These are phyloP conservation scores for Citrus hindsii DNA, from an alignment of 345 rosid genomes.

Conservation along the genomic window DNA sequence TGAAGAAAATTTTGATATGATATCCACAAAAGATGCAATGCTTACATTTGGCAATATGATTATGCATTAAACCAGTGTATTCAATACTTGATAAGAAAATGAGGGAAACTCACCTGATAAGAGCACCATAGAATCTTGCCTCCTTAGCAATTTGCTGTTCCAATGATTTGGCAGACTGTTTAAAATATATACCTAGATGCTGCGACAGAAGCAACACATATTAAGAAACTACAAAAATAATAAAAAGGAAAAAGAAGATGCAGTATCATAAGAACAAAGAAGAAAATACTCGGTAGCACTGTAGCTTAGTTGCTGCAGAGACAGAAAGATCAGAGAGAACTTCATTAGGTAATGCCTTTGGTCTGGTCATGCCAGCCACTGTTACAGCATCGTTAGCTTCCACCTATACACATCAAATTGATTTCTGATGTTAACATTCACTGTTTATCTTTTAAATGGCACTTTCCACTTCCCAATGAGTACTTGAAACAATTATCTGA, in stretches of 20 bases:
- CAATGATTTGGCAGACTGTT: slow-evolving; percentile 85
- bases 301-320: slow-evolving; percentile 87
- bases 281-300: slow-evolving; percentile 66
- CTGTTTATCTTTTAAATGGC: background rate
- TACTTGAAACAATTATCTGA: background rate
- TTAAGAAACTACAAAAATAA: slow-evolving; percentile 6
- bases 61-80: background rate
- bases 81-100: background rate
- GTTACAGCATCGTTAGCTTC: slow-evolving; percentile 84
- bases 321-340: slow-evolving; percentile 75
- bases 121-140: slow-evolving; percentile 96
- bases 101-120: slow-evolving; percentile 59
- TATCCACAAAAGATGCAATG: background rate
- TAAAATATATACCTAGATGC: slow-evolving; percentile 89
- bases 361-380: slow-evolving; percentile 82
- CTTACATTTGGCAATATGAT: background rate
- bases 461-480: background rate
- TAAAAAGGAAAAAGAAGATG: background rate
- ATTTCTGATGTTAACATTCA: background rate
- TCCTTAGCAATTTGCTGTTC: slow-evolving; percentile 79
- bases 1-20: background rate
- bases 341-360: slow-evolving; percentile 72
- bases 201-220: slow-evolving; percentile 26
- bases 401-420: slow-evolving; percentile 41
- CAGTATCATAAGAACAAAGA: background rate